Conservation (phyloP, 2,329 filamentous ascomycete genomes). For the Alternaria brassicae region DNA sequence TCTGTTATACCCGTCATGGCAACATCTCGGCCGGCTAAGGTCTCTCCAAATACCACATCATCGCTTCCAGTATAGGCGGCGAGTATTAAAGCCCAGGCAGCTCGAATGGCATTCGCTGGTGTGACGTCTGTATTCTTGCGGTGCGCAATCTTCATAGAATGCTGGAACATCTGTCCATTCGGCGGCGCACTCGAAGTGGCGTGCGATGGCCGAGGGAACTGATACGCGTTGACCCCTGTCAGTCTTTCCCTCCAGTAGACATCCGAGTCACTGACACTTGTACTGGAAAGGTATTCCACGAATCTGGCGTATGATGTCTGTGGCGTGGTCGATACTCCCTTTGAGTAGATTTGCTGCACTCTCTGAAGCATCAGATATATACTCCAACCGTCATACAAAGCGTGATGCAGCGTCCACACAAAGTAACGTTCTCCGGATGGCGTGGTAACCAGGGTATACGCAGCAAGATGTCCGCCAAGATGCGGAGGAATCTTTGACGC, state of each 20-base stretch:
- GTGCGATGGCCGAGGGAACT: constrained; percentile 44
- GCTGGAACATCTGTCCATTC: constrained; percentile 33
- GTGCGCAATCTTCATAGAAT: constrained; percentile 31
- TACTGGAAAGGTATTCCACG: constrained; percentile 41
- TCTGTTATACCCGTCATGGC: constrained; percentile 43
- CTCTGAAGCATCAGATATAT: constrained; percentile 40
- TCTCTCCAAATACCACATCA: constrained; percentile 38
- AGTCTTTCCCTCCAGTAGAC: constrained; percentile 48
- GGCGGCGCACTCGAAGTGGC: constrained; percentile 27
- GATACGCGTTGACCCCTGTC: constrained; percentile 29
- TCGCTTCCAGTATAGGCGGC: constrained; percentile 25
- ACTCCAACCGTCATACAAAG: constrained; percentile 52
- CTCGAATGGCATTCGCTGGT: constrained; percentile 28
- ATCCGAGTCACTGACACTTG: constrained; percentile 27
- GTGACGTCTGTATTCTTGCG: constrained; percentile 42
- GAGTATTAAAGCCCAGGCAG: constrained; percentile 38
- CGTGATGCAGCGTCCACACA: constrained; percentile 52
- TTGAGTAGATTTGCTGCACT: constrained; percentile 35
- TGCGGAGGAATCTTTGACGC: constrained; percentile 27
- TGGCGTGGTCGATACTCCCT: constrained; percentile 22
- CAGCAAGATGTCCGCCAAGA: constrained; percentile 33
- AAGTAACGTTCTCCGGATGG: constrained; percentile 34
- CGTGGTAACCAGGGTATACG: constrained; percentile 36
- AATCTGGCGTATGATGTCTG: constrained; percentile 43
- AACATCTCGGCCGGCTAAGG: constrained; percentile 47